Percentiles rank a stretch among this genome's conserved stretches.
phyloP scores from a whole-genome alignment of 306 rosid genomes.

The Trifolium fragiferum region DNA sequence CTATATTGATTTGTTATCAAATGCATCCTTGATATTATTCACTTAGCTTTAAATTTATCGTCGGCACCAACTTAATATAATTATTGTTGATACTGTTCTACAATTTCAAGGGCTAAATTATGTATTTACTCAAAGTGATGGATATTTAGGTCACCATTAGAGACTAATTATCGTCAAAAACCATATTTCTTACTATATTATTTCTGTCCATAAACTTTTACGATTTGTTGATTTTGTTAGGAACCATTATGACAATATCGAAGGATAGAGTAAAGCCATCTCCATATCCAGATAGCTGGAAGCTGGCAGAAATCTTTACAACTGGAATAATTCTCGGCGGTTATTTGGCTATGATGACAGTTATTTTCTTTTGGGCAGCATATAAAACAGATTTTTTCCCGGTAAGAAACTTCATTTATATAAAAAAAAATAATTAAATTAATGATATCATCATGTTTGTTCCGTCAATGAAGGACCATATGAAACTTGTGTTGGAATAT shows the following conservation, averaged over 20 bases:
- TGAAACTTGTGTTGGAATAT: too few species aligned
- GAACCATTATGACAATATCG: slow-evolving; percentile 89
- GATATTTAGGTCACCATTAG: not conserved
- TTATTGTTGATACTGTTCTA: not conserved
- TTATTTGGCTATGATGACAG: slow-evolving; percentile 91
- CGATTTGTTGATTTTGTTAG: slow-evolving; percentile 41
- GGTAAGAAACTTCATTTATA: slow-evolving; percentile 40
- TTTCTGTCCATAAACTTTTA: too few species aligned
- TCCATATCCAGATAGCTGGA: slow-evolving; percentile 92
- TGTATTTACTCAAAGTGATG: not conserved
- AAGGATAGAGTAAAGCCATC: slow-evolving; percentile 93
- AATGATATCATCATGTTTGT: not conserved
- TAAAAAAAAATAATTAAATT: too few species aligned
- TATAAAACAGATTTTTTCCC: slow-evolving; percentile 80
- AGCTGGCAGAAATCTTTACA: slow-evolving; percentile 74
- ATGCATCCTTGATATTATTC: too few species aligned
- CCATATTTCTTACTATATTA: too few species aligned
- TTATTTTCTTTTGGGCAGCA: slow-evolving; percentile 89
- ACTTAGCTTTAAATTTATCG: not conserved
- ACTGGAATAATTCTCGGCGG: slow-evolving; percentile 83
- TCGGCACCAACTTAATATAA: not conserved
- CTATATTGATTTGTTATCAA: too few species aligned
- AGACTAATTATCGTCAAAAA: not conserved
- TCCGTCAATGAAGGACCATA: too few species aligned
- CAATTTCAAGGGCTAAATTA: not conserved